These are phyloP conservation scores for Penicillium sp. DNA, from an alignment of 2,329 filamentous ascomycete species.

Conservation along the genomic window DNA sequence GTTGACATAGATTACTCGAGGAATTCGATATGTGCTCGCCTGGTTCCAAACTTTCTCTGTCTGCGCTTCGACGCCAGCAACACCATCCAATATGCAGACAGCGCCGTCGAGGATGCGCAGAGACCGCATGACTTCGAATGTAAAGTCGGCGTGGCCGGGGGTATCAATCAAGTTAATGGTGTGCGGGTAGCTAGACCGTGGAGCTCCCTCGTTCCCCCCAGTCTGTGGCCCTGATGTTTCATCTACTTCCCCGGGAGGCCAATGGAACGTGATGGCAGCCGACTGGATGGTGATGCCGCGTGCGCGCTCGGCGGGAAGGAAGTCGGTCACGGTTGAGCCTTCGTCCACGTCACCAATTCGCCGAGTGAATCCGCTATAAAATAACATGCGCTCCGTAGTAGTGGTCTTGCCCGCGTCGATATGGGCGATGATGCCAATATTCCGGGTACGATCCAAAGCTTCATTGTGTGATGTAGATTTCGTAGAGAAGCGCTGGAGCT, in stretches of 20 bases:
- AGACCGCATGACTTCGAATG: constrained; percentile 91
- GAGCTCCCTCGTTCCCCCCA: constrained; percentile 40
- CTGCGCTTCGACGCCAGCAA: constrained; percentile 92
- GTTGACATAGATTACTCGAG: constrained; percentile 76
- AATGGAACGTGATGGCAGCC: constrained; percentile 89
- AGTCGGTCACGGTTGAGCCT: constrained; percentile 95
- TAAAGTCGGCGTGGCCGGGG: constrained; percentile 94
- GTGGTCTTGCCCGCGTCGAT: constrained; percentile 99
- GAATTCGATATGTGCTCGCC: constrained; percentile 79
- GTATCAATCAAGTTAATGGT: constrained; percentile 93
- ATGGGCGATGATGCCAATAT: constrained; percentile 98
- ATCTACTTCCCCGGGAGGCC: constrained; percentile 59
- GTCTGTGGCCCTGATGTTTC: constrained; percentile 22
- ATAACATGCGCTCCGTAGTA: constrained; percentile 98
- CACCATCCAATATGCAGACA: constrained; percentile 87
- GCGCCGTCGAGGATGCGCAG: constrained; percentile 83
- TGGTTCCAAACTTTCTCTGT: constrained; percentile 96
- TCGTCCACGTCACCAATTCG: constrained; percentile 93
- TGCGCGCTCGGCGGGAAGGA: constrained; percentile 84
- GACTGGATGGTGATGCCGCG: constrained; percentile 97
- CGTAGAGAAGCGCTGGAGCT: constrained; percentile 30
- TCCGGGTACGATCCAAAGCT: constrained; percentile 65
- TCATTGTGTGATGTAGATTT: constrained; percentile 22
- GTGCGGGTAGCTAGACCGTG: constrained; percentile 56
- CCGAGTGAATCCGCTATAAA: constrained; percentile 84